These are phyloP conservation scores for Goffeauzyma gilvescens DNA, from an alignment of 768 basidiomycete species.

Conservation along the genomic window DNA sequence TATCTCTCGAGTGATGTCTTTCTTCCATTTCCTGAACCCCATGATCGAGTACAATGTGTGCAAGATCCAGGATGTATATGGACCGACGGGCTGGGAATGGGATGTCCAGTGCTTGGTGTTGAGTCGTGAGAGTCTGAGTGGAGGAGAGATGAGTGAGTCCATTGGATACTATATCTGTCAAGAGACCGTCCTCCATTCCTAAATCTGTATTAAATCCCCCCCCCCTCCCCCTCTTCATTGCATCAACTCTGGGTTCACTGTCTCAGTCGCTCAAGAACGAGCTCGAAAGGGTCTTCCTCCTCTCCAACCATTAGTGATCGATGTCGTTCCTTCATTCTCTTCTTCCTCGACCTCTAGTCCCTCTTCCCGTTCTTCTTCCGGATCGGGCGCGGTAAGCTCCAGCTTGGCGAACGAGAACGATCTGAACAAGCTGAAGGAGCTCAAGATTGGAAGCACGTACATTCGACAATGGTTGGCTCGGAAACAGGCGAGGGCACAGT, in stretches of 20 bases:
- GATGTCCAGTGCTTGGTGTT: slow-evolving; percentile 84
- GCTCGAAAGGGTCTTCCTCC: slow-evolving; percentile 41
- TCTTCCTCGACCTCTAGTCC: no score
- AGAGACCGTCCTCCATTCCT: no score
- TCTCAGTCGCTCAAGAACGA: slow-evolving; percentile 47
- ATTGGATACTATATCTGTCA: no score
- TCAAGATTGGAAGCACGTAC: slow-evolving; percentile 86
- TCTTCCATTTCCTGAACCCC: slow-evolving; percentile 53
- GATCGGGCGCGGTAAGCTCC: no score
- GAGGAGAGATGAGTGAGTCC: slow-evolving; percentile 54
- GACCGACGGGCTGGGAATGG: slow-evolving; percentile 71
- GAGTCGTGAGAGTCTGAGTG: slow-evolving; percentile 65
- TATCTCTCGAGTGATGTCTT: slow-evolving; percentile 42
- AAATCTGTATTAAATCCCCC: no score
- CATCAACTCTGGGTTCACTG: background rate
- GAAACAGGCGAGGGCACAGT: no score
- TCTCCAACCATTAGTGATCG: slow-evolving; percentile 57
- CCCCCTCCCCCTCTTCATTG: no score
- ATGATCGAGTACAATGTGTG: slow-evolving; percentile 48
- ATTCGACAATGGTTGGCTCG: slow-evolving; percentile 68
- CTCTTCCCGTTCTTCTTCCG: no score
- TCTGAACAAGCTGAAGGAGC: slow-evolving; percentile 44
- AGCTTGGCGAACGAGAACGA: slow-evolving; percentile 40
- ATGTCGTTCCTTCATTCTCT: no score
- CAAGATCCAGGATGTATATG: slow-evolving; percentile 65